Base-by-base conservation (phyloP, 495 filamentous ascomycete species). In the Schizothecium vesticola region DNA sequence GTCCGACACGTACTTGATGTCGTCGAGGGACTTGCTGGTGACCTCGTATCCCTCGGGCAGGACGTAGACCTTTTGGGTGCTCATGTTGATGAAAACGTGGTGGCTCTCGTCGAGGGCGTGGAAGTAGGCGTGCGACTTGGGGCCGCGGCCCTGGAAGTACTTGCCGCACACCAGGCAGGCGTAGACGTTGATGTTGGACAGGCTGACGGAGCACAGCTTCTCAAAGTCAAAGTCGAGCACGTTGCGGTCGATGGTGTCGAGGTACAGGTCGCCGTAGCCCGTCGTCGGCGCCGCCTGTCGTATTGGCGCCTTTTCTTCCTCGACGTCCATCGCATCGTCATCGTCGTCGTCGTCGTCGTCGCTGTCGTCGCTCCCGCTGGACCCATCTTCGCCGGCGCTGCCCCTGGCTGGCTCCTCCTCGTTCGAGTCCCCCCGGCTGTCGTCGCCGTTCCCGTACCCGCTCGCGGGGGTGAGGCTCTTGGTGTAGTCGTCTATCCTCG, bases 181-280 rank as follows among this genome's bases (percentile, higher is more conserved):
- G 77, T 99, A 99, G 62, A 99, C 94, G 72, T 99, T 98, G 81
- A 97, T 97, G 75, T 97, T 98, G 23, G 93, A 96, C 11, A 99
- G 82, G 25, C 91, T 94, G 70, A 98, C 84, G 2, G 96, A 98
- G 82, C 95, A 99, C 22, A 96, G 87, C 83, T 98, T 98, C 74
- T 98, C 94, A 77, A 99, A 99, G 77, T 99, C 95, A 74, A 96
- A 97, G 78, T 97, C 94, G 21, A 97, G 88, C 19, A 96, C 83
- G 73, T 83, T 82, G 69, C 95, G 92, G 80, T 97, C 89, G 79
- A 99, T 94, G 3, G 94, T 98, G 79, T 99, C 96, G 63, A 99
- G 91, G 77, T 99, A 99, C 31, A 99, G 87, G 78, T 99, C 96
- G 68, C 89, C 88, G 79, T 96, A 98, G 64, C 96, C 95, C 79